Base-by-base conservation (phyloP, 805 yeast genomes). In the Ogataea populi-albae region DNA sequence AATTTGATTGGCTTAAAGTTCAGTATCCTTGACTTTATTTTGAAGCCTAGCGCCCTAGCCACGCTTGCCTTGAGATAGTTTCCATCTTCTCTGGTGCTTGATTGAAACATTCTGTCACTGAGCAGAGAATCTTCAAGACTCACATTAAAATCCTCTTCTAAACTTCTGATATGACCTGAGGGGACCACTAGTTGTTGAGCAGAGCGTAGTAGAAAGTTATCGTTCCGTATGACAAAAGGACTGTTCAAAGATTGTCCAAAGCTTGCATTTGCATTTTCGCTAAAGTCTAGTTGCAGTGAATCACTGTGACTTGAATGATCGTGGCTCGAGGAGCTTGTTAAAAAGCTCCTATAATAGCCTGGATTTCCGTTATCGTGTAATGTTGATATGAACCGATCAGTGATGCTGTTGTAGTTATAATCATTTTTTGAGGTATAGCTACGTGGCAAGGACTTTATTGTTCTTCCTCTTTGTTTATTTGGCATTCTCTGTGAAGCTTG, bases 31-130 rank as follows among this genome's bases (percentile, higher is more conserved):
- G 67, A 55, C 5, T 52, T 54, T 4, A 58, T 46, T n/a, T 51
- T 54, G 34, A 73, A 64, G 3, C 76, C 73, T 23, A 77, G 54
- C 0, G 81, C 80, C 21, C 62, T 66, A 1, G 80, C 79, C 11
- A 77, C 69, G 14, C 56, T 54, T 5, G 59, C 64, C 28, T 65
- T 55, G 30, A 66, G 69, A 12, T 40, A 34, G 33, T 40, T 41
- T 15, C 38, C 27, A 10, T 38, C 48, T 6, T 38, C 41, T 17
- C 34, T 14, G 3, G 35, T 35, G 5, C 27, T 19, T 6, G 35
- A 14, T 6, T 22, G 34, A 10, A 21, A n/a, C 6, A 35, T 41
- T n/a, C 37, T 22, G 16, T 37, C 45, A 11, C 32, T 39, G 23
- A 37, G 22, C 3, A 43, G 24, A 12, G 39, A 24, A 6, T 38